Base-by-base conservation (phyloP, 2,329 filamentous ascomycete species). In the Dendrostoma leiphaemia region DNA sequence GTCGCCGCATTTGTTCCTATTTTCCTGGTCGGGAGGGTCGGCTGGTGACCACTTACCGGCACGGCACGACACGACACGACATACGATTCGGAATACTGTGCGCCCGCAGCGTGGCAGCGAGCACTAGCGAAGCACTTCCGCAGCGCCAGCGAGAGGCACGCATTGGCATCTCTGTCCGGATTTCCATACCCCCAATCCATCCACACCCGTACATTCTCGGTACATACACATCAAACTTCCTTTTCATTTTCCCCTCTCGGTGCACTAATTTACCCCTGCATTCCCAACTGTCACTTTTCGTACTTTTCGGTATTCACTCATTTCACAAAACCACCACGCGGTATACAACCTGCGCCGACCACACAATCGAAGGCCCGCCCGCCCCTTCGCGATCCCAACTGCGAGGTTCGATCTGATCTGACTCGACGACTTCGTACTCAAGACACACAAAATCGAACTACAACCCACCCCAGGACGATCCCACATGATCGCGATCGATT, bases 401-500 rank as follows among this genome's bases (percentile, higher is more conserved):
- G 35, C 17, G n/a, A 12, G 19, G n/a, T 19, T 19, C n/a, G 12
- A 26, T 21, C 6, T 47, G 26, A 26, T 29, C 28, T n/a, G 6
- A 44, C 31, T 29, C 48, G 29, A 40, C 15, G 10, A 12, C 21
- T 26, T 15, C 40, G n/a, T 8, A 28, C 23, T 8, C 40, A 6
- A 13, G 21, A 44, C 21, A 29, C 26, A 3, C 4, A 44, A 12
- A 8, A 13, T 15, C 40, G 5, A 45, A 23, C 15, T 34, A 34
- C 15, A 34, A 44, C 41, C 29, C 31, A 23, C 23, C 37, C 19
- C 3, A 52, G 29, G 31, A 17, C 13, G 45, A 28, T 44, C 43
- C 51, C 51, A 49, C 48, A 54, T 56, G 56, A 48, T 58, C 38
- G 53, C 53, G 37, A 49, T 28, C 48, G 44, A 13, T 28, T 26